Conservation (phyloP, 192 early-diverging fungal species). For the Allomyces macrogynus region DNA sequence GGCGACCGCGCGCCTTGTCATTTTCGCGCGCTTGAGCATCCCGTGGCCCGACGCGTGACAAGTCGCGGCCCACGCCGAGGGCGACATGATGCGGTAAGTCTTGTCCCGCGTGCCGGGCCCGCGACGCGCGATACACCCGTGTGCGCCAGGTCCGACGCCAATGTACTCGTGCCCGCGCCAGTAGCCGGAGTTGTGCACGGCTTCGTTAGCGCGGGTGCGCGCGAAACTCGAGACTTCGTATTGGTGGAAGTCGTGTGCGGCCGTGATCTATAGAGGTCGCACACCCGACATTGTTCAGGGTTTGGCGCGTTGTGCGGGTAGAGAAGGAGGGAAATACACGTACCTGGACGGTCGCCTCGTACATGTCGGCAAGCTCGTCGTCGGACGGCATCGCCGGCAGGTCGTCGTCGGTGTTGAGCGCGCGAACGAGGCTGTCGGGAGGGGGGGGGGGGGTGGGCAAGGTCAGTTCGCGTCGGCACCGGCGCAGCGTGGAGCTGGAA, state of each 20-base stretch:
- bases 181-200: conserved; percentile 25
- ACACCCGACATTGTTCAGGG: too few species aligned
- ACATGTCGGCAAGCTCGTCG: conserved; percentile 20
- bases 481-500: too few species aligned
- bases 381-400: conserved; percentile 3
- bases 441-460: background rate
- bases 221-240: conserved; percentile 33
- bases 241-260: conserved; percentile 12
- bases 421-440: conserved; percentile 11
- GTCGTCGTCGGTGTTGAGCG: conserved; percentile 8
- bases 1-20: background rate
- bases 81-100: conserved; percentile 12
- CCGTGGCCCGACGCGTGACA: conserved; percentile 3
- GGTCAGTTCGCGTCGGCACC: background rate
- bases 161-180: conserved; percentile 31
- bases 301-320: too few species aligned
- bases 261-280: conserved; percentile 2
- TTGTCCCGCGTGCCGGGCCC: conserved; percentile 10
- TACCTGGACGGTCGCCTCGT: conserved; percentile 12
- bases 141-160: conserved; percentile 35
- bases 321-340: too few species aligned
- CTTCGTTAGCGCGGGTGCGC: conserved; percentile 5
- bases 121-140: conserved; percentile 11
- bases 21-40: background rate
- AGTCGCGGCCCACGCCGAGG: background rate